Base-by-base conservation (phyloP, 2,329 filamentous ascomycete genomes). In the Cladosporium sp. region DNA sequence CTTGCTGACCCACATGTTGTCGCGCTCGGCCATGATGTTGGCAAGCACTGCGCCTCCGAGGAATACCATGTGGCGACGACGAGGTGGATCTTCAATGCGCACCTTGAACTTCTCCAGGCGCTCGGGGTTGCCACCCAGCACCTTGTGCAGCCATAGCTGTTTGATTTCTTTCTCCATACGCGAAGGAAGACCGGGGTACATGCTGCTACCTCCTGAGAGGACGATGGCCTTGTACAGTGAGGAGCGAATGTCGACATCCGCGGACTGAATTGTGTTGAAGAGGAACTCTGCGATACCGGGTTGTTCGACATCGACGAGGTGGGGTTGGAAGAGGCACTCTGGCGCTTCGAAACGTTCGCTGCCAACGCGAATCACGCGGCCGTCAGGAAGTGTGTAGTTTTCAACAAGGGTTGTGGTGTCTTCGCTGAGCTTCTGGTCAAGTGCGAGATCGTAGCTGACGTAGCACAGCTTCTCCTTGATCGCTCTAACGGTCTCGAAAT, bases 391-490 rank as follows among this genome's bases (percentile, higher is more conserved):
- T 1, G 94, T 99, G 80, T 99, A 99, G 72, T 90, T 95, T 77
- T 99, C 94, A 11, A 99, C 94, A 58, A 99, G 81, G 8, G 97
- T 92, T 1, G 94, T 99, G 15, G 94, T 99, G 70, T 99, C 94
- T 78, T 99, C 94, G 71, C 90, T 95, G 64, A 99, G 85, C 67
- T 90, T 87, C 79, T 97, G 92, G 81, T 99, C 94, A 58, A 99
- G 82, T 76, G 96, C 92, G 59, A 99, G 84, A 75, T 99, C 94
- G 80, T 97, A 99, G 12, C 92, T 97, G 59, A 99, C 93, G 75
- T 99, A 99, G 83, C 94, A 97, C 54, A 99, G 88, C 83, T 99
- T 99, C 82, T 99, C 94, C 80, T 99, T 99, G 81, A 99, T 97
- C 76, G 97, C 93, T 63, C 94, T 89, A 59, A 99, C 94, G 3